Evolutionary conservation across 768 basidiomycete genomes (phyloP), one percentile per base, ranked within the genome.

Genomic region (Phlebiopsis gigantea): DNA sequence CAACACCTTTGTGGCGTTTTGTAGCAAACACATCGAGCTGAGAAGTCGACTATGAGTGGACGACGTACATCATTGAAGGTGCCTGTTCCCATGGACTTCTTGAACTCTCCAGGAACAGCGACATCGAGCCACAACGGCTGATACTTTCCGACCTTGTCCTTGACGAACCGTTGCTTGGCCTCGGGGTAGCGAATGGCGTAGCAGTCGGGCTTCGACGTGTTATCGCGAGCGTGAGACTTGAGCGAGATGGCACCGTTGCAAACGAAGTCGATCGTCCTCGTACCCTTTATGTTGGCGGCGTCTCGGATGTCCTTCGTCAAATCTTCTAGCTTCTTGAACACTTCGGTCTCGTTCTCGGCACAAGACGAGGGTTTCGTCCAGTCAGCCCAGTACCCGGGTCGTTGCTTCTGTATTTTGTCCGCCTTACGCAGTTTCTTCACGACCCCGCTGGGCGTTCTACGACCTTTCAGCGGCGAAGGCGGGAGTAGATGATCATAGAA

Each of bases 1-100:
- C 21, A 73, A 53, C 0, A 70, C 53, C 60, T 72, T 63, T 8
- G 1, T 28, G 39, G 55, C 47, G 31, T 61, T 60, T 58, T 59
- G 24, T 25, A 25, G 28, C 19, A 4, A 30, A 17, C 2, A 9
- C 15, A 3, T 7, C 28, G 28, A 17, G 17, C 14, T 25, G 22
- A 26, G 15, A 7, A 26, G 46, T 5, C 10, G 28, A 7, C 14
- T 15, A 48, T 17, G 10, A 4, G 14, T 2, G 1, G 4, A 5
- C 22, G 15, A 29, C 46, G 28, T 26, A 48, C 46, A 5, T 25
- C 17, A 26, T 25, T 19, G 17, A 45, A 45, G 19, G 9, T 25
- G 2, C 2, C 24, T 9, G 17, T 19, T 9, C 21, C 14, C 10
- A 10, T 5, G 14, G 12, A 8, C 46, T 48, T 48, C 46, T 48